Percentiles rank a stretch among this genome's conserved stretches.
Conservation (phyloP, 495 filamentous ascomycete genomes). For the Podospora fimiseda region DNA sequence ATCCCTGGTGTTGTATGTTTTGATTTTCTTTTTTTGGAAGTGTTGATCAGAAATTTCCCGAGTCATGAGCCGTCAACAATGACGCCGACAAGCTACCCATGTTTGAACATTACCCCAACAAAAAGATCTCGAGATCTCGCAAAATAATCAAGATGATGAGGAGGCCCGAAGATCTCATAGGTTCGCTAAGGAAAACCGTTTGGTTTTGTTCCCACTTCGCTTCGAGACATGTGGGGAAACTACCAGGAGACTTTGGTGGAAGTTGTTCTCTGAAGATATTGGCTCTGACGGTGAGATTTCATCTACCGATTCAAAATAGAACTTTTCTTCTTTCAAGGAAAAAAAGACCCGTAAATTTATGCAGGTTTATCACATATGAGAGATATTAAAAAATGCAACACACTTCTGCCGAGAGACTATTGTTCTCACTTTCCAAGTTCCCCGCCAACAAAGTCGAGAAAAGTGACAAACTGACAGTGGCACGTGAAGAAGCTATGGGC, state of each 20-base stretch:
- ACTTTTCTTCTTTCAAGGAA: no score
- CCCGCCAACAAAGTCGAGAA: conserved; percentile 2
- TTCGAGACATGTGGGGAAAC: background rate
- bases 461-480: background rate
- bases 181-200: conserved; percentile 1
- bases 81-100: background rate
- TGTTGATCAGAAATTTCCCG: background rate
- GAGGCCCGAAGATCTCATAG: background rate
- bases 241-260: background rate
- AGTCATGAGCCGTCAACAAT: background rate
- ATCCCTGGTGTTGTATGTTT: background rate
- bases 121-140: background rate
- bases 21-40: background rate
- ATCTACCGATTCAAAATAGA: background rate
- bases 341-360: no score
- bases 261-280: background rate
- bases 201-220: conserved; percentile 1
- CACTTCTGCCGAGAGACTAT: background rate
- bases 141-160: background rate
- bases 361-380: no score
- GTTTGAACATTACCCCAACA: background rate
- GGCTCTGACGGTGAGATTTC: no score
- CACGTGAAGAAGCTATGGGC: conserved; percentile 14
- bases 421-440: no score
- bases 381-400: no score